Percentiles rank a stretch among this genome's conserved stretches.
phyloP scores from a whole-genome alignment of 2,329 filamentous ascomycete genomes.

The Aureobasidium zeae region DNA sequence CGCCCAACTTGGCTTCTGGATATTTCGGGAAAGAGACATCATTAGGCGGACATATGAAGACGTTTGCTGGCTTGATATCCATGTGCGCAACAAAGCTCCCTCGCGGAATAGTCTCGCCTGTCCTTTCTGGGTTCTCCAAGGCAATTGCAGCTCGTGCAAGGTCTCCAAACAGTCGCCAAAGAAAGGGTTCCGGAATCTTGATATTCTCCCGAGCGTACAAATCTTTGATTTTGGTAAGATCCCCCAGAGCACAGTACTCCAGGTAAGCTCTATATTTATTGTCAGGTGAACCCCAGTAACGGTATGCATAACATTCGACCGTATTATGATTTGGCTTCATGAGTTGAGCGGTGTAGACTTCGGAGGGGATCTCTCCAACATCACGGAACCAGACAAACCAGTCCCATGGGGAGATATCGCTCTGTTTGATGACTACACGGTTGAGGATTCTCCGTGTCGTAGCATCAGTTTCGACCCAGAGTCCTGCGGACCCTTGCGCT shows the following conservation, averaged over 20 bases:
- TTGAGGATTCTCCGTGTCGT: neutral
- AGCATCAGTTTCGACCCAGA: conserved; percentile 2
- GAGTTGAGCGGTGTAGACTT: neutral
- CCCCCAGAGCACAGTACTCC: conserved; percentile 15
- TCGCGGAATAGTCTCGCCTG: no score
- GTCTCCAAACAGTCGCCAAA: conserved; percentile 20
- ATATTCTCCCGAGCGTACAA: neutral
- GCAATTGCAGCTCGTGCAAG: conserved; percentile 12
- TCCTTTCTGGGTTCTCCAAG: neutral
- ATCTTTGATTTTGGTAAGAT: neutral
- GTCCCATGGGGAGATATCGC: no score
- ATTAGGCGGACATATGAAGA: conserved; percentile 9
- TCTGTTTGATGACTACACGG: conserved; percentile 9
- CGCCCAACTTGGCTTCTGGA: conserved; percentile 6
- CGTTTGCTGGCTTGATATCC: conserved; percentile 14
- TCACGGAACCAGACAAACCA: neutral
- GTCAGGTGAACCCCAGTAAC: neutral
- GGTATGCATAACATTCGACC: neutral
- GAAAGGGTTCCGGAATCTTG: conserved; percentile 18
- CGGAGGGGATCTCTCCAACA: neutral
- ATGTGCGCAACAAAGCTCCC: neutral
- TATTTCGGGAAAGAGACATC: conserved; percentile 2
- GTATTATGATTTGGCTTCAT: neutral
- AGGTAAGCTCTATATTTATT: conserved; percentile 16
- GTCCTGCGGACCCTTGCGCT: neutral